These are phyloP conservation scores for Rutidosis leptorrhynchoides DNA, from an alignment of 129 eudicot genomes.

Conservation along the genomic window DNA sequence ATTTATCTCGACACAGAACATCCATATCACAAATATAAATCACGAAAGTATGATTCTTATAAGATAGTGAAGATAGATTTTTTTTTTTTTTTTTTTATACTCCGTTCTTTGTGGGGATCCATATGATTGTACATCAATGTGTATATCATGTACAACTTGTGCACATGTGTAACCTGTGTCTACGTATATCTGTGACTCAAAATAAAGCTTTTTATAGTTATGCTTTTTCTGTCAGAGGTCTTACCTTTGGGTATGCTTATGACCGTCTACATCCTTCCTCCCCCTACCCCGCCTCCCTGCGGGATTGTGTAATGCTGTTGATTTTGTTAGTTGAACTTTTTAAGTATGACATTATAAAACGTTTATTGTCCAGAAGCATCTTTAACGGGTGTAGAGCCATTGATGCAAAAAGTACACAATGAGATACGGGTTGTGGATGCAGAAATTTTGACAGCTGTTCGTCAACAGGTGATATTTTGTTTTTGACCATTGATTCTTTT, in stretches of 20 bases:
- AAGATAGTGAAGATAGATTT: neutral
- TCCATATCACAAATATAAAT: neutral
- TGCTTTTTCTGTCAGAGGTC: too few species aligned
- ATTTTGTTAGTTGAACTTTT: too few species aligned
- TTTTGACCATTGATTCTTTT: slow-evolving; percentile 1
- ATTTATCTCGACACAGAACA: neutral
- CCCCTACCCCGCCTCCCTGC: too few species aligned
- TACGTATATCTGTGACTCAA: slow-evolving; percentile 12
- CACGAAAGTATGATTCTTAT: slow-evolving; percentile 19
- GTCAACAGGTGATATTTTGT: slow-evolving; percentile 70
- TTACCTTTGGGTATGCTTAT: too few species aligned
- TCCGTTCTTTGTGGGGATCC: neutral
- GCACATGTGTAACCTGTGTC: neutral
- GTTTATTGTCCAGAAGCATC: slow-evolving; percentile 77
- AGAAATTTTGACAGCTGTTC: slow-evolving; percentile 87
- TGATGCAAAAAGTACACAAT: slow-evolving; percentile 92
- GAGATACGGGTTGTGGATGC: slow-evolving; percentile 91
- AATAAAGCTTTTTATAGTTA: slow-evolving; percentile 3
- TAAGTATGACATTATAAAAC: slow-evolving; percentile 28
- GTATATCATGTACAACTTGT: slow-evolving; percentile 6
- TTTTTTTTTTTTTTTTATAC: neutral
- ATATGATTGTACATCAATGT: slow-evolving; percentile 10
- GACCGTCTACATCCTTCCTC: too few species aligned
- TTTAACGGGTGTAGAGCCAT: slow-evolving; percentile 90
- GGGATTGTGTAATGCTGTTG: too few species aligned